A percentile compares a stretch with the other conserved stretches of the same genome.
phyloP scores from a whole-genome alignment of 164 flowering plant species.

The Kalanchoe fedtschenkoi region DNA sequence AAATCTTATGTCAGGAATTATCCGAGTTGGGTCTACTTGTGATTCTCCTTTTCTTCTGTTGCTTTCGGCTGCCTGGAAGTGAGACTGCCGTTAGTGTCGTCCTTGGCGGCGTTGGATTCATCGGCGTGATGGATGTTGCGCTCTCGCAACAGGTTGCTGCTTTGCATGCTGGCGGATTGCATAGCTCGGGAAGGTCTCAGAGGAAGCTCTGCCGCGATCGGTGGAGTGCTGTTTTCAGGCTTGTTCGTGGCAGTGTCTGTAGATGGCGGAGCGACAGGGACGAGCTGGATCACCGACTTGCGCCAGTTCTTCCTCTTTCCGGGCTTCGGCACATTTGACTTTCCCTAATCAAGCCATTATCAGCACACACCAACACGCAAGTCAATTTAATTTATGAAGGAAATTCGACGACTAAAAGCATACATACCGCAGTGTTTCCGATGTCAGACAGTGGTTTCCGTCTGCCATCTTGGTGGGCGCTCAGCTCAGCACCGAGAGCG shows the following conservation, averaged over 20 bases:
- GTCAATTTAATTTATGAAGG: no score
- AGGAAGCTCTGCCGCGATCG: conserved; percentile 27
- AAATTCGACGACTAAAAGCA: no score
- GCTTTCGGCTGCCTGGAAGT: conserved; percentile 26
- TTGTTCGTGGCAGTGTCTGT: conserved; percentile 8
- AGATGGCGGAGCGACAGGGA: conserved; percentile 41
- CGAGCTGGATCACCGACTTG: conserved; percentile 53
- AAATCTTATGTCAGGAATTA: no score
- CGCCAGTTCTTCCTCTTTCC: conserved; percentile 71
- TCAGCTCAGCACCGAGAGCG: conserved; percentile 40
- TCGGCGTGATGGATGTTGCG: conserved; percentile 44
- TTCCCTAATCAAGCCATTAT: conserved; percentile 36
- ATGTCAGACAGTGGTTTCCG: conserved; percentile 84
- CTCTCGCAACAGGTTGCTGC: conserved; percentile 48
- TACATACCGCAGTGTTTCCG: conserved; percentile 72
- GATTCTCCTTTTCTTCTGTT: conserved; percentile 66
- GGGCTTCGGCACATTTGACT: conserved; percentile 47
- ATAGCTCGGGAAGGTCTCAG: conserved; percentile 72
- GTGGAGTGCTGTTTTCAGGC: conserved; percentile 10
- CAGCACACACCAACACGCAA: no score
- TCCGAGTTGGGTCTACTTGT: background rate
- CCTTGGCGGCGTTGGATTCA: conserved; percentile 28
- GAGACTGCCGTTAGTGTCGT: conserved; percentile 7
- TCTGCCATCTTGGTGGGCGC: conserved; percentile 20
- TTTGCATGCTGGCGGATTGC: conserved; percentile 36